Evolutionary conservation across 2,329 filamentous ascomycete species (phyloP).

Genomic region (Trichophaea hybrida): DNA sequence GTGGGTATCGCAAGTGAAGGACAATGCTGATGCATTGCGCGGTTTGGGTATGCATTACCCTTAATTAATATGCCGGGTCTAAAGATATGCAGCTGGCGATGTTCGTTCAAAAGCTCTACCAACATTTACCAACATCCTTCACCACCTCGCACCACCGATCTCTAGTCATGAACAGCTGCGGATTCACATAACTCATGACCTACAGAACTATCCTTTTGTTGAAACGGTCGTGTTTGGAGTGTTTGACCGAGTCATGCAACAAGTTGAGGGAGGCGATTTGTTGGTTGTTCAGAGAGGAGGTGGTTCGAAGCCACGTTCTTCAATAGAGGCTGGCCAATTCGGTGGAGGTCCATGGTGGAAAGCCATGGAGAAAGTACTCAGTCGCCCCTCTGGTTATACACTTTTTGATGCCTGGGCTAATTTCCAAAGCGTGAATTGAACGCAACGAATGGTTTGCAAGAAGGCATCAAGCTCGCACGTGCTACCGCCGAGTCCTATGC

Average conservation of each 20-base stretch:
- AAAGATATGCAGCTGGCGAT: slow-evolving; percentile 54
- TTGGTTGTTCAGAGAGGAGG: slow-evolving; percentile 87
- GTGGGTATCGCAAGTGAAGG: slow-evolving; percentile 87
- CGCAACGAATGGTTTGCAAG: slow-evolving; percentile 61
- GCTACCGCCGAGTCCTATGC: slow-evolving; percentile 82
- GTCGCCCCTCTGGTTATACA: too few species aligned
- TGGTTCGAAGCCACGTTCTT: slow-evolving; percentile 53
- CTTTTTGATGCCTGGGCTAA: not conserved
- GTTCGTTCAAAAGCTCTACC: slow-evolving; percentile 74
- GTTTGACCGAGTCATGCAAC: slow-evolving; percentile 94
- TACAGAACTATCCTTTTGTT: slow-evolving; percentile 84
- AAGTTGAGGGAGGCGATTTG: slow-evolving; percentile 92
- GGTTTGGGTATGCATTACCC: slow-evolving; percentile 47
- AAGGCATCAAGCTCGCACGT: slow-evolving; percentile 81
- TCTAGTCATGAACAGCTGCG: slow-evolving; percentile 91
- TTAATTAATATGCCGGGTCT: not conserved
- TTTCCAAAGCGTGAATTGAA: slow-evolving; percentile 53
- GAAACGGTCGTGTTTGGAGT: slow-evolving; percentile 84
- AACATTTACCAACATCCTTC: slow-evolving; percentile 86
- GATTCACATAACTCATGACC: slow-evolving; percentile 94
- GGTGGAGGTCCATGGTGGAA: slow-evolving; percentile 95
- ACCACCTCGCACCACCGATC: slow-evolving; percentile 90
- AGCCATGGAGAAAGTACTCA: slow-evolving; percentile 35
- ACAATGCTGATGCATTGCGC: slow-evolving; percentile 66
- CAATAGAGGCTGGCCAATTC: slow-evolving; percentile 50